Evolutionary conservation across 805 yeast genomes (phyloP), one percentile per base, ranked within the genome.

Genomic region (Scheffersomyces lignosus): DNA sequence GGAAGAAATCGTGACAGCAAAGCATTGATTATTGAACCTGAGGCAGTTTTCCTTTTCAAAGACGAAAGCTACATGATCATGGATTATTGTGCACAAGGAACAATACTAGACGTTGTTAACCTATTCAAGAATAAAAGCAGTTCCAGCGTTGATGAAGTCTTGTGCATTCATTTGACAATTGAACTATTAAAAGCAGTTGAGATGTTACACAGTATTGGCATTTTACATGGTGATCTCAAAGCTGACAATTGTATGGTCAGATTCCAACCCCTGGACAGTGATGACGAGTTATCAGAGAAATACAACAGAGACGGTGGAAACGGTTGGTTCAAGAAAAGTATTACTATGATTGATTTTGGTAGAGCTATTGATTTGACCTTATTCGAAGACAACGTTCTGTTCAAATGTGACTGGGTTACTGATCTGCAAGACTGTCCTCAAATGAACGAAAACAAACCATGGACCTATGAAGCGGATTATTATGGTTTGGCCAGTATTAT

Each of bases 211-310:
- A 56, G 59, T 0, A 58, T 73, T 12, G 82, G 82, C 0, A 78
- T 89, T 1, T 67, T 89, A 9, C 96, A 89, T 62, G 95, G 96
- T 2, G 95, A 89, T 55, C 58, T 89, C 36, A 86, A 84, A 52
- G 83, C 96, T 0, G 96, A 86, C 44, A 89, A 88, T 54, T 85
- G 93, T 45, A 84, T 89, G 95, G 52, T 87, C 0, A 60, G 84
- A 27, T 68, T 84, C 27, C 61, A 64, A 12, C 39, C 50, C 7
- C 8, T 34, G 18, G 45, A 41, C 0, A 49, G 45, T 4, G 22
- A 38, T 4, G 43, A 42, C n/a, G 37, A 37, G 6, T 34, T 41
- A 35, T 20, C 38, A 23, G 58, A 45, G 23, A 33, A 31, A 13
- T 73, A 69, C 38, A 48, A 53, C 24, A 42, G 59, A 1, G 51